These are phyloP conservation scores for Alternaria panax DNA, from an alignment of 2,329 filamentous ascomycete genomes.

Conservation along the genomic window DNA sequence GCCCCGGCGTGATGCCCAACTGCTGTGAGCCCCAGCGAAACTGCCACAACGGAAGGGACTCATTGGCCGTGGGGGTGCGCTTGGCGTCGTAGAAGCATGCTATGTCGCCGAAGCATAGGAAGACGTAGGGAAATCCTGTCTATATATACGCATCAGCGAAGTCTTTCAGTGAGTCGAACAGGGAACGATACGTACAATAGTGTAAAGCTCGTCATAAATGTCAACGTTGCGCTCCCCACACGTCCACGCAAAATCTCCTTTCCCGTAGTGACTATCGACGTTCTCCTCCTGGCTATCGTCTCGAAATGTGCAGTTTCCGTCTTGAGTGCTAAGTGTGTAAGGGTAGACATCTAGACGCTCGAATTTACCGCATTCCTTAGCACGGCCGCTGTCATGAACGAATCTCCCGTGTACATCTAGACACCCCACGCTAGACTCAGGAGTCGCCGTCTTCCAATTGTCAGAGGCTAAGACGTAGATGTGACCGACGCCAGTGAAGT, in stretches of 20 bases:
- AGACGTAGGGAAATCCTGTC: constrained; percentile 41
- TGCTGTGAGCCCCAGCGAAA: constrained; percentile 45
- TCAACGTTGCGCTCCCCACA: constrained; percentile 28
- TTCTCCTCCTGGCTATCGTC: constrained; percentile 38
- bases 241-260: constrained; percentile 36
- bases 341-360: constrained; percentile 30
- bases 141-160: constrained; percentile 1
- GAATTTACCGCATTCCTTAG: constrained; percentile 36
- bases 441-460: constrained; percentile 35
- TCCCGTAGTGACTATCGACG: constrained; percentile 40
- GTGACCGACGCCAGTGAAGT: constrained; percentile 41
- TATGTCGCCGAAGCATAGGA: constrained; percentile 45
- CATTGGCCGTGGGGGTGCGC: constrained; percentile 22
- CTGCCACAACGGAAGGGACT: constrained; percentile 38
- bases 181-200: constrained; percentile 35
- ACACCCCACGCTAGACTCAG: constrained; percentile 39
- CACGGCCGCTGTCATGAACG: constrained; percentile 11
- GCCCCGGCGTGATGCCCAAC: constrained; percentile 44
- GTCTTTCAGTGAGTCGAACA: not conserved
- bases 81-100: constrained; percentile 47
- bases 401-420: constrained; percentile 35
- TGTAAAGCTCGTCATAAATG: constrained; percentile 42
- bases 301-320: constrained; percentile 45
- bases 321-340: constrained; percentile 35
- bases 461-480: constrained; percentile 41